Base-by-base conservation (phyloP, 148 eudicot genomes). In the Rhododendron mucronatum region DNA sequence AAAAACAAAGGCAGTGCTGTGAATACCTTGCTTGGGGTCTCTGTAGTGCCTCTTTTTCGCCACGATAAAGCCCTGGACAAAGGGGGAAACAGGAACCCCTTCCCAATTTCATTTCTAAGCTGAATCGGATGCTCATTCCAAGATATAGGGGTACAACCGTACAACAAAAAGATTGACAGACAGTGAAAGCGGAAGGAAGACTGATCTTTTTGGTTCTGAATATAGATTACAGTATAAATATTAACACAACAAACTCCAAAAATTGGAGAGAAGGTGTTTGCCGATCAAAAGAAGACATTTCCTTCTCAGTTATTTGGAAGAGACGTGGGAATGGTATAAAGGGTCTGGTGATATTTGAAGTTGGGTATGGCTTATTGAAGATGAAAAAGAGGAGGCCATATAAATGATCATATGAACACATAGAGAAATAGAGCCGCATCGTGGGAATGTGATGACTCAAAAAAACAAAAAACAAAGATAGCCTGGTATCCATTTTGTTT, bases 371-470 rank as follows among this genome's bases (percentile, higher is more conserved):
- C 90, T 92, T 88, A 90, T 90, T 90, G 37, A 55, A 71, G 78
- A 63, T 74, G 59, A 83, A 88, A 84, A 55, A 55, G 41, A 41
- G 87, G 84, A 21, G 89, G 91, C 87, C 91, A 90, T 55, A 69
- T n/a, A 82, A 81, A 83, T 87, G 87, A 84, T 37, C 37, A 80
- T 93, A 91, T 91, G 89, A 91, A 91, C 93, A 91, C 59, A 85
- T 83, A 90, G 67, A 50, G 81, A 84, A 85, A 88, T 71, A 57
- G 78, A 82, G 84, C 87, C 37, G 84, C 85, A 78, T 59, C 33
- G 75, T 45, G 83, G 86, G 74, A 67, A n/a, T 26, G 33, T 26
- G 74, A 67, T 67, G 15, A 67, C 73, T 65, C 33, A 26, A 26
- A 65, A 8, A 65, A 10, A 65, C 2, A 65, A 65, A 23, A 88